A percentile compares a stretch with the other conserved stretches of the same genome.
phyloP scores from a whole-genome alignment of 139 green algal species.

The Tetraselmis chui region DNA sequence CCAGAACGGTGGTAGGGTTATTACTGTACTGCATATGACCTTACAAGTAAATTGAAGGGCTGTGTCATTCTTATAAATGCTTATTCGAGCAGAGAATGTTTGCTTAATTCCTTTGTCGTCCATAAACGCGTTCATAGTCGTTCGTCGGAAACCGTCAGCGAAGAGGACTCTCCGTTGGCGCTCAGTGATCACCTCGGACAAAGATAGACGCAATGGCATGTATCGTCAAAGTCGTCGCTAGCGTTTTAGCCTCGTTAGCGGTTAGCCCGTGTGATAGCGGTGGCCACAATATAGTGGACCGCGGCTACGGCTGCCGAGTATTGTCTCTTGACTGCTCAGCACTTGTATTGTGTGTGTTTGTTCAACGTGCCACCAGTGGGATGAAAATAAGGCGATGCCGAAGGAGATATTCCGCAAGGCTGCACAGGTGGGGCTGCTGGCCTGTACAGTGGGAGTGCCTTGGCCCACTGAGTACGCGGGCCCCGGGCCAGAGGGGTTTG shows the following conservation, averaged over 20 bases:
- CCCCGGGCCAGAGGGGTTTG: constrained; percentile 13
- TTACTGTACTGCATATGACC: not conserved
- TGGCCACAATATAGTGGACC: too few relatives aligned
- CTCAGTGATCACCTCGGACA: too few relatives aligned
- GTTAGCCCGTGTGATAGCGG: not conserved
- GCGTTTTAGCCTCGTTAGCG: not conserved
- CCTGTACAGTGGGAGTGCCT: not conserved
- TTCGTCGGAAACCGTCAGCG: too few relatives aligned
- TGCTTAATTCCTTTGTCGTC: too few relatives aligned
- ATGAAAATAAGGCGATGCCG: constrained; percentile 9
- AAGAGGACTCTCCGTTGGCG: too few relatives aligned
- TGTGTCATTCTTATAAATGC: too few relatives aligned
- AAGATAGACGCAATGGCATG: not conserved
- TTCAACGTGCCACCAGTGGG: not conserved
- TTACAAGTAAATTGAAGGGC: not conserved
- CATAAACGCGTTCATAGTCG: too few relatives aligned
- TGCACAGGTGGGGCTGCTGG: not conserved
- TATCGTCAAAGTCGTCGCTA: not conserved
- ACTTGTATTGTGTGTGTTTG: not conserved
- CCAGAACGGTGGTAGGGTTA: not conserved
- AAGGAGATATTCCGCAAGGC: constrained; percentile 3
- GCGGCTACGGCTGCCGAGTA: too few relatives aligned
- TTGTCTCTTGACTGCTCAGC: not conserved
- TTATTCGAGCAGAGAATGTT: too few relatives aligned
- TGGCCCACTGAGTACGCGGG: constrained; percentile 14